Percentiles rank a stretch among this genome's conserved stretches.
These are phyloP conservation scores for Rhizophagus sp. DNA, from an alignment of 192 early-diverging fungal species.

Conservation along the genomic window DNA sequence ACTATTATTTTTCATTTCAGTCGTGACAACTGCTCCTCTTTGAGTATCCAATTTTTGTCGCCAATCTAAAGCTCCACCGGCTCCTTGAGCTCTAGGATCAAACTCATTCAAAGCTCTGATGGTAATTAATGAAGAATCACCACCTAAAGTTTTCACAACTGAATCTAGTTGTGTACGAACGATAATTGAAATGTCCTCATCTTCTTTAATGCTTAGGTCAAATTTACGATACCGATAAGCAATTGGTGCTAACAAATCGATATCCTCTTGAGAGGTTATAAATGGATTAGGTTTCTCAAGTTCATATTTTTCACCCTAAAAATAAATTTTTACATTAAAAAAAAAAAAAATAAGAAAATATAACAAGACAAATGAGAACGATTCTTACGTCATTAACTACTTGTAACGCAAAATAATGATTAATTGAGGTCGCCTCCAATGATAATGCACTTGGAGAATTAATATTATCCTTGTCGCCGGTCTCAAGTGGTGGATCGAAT, in stretches of 20 bases:
- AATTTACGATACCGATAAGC: constrained; percentile 91
- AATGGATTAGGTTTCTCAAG: constrained; percentile 81
- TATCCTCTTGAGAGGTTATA: constrained; percentile 51
- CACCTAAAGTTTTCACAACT: constrained; percentile 54
- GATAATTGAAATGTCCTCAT: constrained; percentile 71
- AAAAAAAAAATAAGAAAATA: no score
- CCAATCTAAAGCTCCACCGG: constrained; percentile 92
- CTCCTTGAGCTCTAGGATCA: constrained; percentile 80
- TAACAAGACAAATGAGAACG: neutral
- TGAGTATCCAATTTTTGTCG: constrained; percentile 90
- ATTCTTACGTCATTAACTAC: constrained; percentile 54
- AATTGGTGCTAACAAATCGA: constrained; percentile 54
- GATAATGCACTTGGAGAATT: constrained; percentile 87
- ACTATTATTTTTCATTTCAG: constrained; percentile 97
- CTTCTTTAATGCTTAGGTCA: constrained; percentile 64
- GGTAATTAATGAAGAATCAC: constrained; percentile 58
- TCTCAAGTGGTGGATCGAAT: constrained; percentile 84
- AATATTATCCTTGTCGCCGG: constrained; percentile 82
- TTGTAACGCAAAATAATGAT: constrained; percentile 83
- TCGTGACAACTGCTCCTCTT: constrained; percentile 94
- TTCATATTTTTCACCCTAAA: constrained; percentile 36
- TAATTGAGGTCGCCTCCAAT: constrained; percentile 84
- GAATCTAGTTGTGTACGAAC: constrained; percentile 92
- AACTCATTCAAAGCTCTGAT: constrained; percentile 92
- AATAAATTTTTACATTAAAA: neutral